These are phyloP conservation scores for Corymbia calophylla DNA, from an alignment of 441 rosid genomes.

Conservation along the genomic window DNA sequence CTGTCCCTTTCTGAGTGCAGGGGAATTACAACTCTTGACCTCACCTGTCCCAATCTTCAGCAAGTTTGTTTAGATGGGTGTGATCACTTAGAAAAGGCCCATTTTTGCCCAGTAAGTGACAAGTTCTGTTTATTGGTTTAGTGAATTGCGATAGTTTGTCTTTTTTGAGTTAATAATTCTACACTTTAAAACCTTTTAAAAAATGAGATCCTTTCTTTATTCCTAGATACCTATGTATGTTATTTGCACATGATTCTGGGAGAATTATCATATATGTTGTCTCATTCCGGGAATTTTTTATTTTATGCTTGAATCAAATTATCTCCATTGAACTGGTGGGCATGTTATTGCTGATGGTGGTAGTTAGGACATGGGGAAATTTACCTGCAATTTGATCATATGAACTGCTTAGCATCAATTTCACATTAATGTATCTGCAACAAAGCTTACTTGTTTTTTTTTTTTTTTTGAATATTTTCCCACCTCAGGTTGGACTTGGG, in stretches of 20 bases:
- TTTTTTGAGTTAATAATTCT: not conserved
- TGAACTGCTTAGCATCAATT: not conserved
- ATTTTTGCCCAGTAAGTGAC: constrained; percentile 81
- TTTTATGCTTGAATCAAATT: not conserved
- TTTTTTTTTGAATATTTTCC: not conserved
- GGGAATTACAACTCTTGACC: constrained; percentile 63
- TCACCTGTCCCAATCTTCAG: constrained; percentile 78
- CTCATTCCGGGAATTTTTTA: not conserved
- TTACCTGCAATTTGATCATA: not conserved
- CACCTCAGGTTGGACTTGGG: constrained; percentile 64
- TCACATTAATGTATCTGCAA: not conserved
- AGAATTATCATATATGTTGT: not conserved
- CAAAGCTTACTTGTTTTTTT: not conserved
- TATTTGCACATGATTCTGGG: not conserved
- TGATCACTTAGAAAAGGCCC: constrained; percentile 87
- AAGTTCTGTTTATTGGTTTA: not conserved
- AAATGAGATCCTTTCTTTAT: not conserved
- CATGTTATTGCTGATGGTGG: not conserved
- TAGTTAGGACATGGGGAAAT: not conserved
- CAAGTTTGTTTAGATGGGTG: constrained; percentile 89
- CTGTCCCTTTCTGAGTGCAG: constrained; percentile 97
- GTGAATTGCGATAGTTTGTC: not conserved
- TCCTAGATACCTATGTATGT: not conserved
- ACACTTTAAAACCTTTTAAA: not conserved
- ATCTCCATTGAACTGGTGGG: not conserved